A percentile compares a stretch with the other conserved stretches of the same genome.
Evolutionary conservation across 441 rosid species (phyloP).

Genomic region (Syzygium syzygioides): DNA sequence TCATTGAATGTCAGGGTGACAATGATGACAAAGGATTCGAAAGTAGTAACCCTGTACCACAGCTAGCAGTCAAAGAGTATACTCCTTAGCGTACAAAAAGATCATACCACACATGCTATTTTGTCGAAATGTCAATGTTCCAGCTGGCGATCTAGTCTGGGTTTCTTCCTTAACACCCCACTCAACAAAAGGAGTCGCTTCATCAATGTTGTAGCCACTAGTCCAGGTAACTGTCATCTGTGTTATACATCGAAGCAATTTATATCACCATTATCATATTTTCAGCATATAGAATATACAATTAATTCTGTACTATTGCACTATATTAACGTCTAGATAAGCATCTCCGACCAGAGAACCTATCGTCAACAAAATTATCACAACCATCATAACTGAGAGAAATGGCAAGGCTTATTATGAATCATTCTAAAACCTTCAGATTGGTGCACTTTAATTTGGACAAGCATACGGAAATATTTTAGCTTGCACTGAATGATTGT

Average conservation of each 20-base stretch:
- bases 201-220: slow-evolving; percentile 69
- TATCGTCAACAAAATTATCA: background rate
- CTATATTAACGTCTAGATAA: background rate
- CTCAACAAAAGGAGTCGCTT: slow-evolving; percentile 71
- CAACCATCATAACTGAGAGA: background rate
- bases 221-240: slow-evolving; percentile 98
- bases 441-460: background rate
- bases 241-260: background rate
- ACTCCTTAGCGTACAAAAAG: background rate
- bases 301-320: background rate
- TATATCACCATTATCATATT: background rate
- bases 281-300: background rate
- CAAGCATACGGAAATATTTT: background rate
- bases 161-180: slow-evolving; percentile 57
- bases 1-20: background rate
- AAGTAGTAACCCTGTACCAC: background rate
- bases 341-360: background rate
- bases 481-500: background rate
- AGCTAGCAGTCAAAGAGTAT: background rate
- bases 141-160: slow-evolving; percentile 56
- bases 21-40: background rate
- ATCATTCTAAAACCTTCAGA: background rate
- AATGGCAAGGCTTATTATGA: background rate
- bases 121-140: slow-evolving; percentile 59
- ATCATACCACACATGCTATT: slow-evolving; percentile 91